Evolutionary conservation across 106 monocot genomes (phyloP).

Genomic region (Phalaenopsis aphrodite): DNA sequence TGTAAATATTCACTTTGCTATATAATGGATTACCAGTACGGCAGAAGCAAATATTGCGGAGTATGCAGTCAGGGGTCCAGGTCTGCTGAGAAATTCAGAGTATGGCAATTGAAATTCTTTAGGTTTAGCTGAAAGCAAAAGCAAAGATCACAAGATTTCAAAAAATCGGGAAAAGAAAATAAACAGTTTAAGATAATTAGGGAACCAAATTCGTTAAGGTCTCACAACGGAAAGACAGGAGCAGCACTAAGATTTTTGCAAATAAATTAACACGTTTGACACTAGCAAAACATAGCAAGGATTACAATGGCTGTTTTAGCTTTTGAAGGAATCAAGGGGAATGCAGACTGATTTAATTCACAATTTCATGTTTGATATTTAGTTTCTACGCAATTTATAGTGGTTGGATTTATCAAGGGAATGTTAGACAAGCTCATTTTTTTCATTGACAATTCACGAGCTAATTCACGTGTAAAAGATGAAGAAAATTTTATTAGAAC

Average conservation of each 20-base stretch:
- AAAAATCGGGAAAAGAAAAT: neutral
- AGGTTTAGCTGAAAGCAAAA: slow-evolving; percentile 42
- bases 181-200: neutral
- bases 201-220: neutral
- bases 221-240: neutral
- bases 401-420: neutral
- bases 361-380: neutral
- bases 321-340: neutral
- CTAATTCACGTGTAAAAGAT: neutral
- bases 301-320: neutral
- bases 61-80: slow-evolving; percentile 11
- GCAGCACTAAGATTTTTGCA: neutral
- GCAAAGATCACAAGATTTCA: neutral
- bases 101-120: slow-evolving; percentile 38
- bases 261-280: neutral
- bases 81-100: slow-evolving; percentile 44
- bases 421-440: neutral
- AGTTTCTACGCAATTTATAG: neutral
- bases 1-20: neutral
- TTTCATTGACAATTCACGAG: neutral
- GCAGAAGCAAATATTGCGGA: neutral
- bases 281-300: neutral
- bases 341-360: neutral
- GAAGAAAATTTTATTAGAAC: neutral
- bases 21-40: neutral